Evolutionary conservation across 352 stramenopile species (phyloP), one percentile per base, ranked within the genome.

Genomic region (Phytopythium oedochilum): DNA sequence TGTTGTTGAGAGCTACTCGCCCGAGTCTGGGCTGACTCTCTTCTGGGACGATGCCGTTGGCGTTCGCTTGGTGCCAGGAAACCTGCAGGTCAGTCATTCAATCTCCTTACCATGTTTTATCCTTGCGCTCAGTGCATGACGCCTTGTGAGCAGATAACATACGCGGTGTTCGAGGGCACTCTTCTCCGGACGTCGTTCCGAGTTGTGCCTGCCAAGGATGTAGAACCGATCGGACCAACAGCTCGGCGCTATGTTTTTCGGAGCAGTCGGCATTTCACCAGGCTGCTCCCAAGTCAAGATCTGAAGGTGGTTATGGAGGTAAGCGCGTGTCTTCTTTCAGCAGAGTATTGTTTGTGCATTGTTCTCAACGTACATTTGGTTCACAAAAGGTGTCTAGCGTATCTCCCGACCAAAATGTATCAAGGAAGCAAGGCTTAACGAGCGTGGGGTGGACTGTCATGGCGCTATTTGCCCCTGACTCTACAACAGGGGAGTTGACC

Each of bases 21-120:
- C 61, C 8, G 64, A 81, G 18, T 64, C 46, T 22, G 75, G 75
- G 3, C 68, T 84, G 60, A 52, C 40, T 25, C 15, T 84, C 9
- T 67, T 77, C 42, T 86, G 75, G 73, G 75, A 86, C 60, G 83
- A 70, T 57, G 57, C 46, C 20, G 44, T 56, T 15, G 59, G 70
- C 2, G 18, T 84, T 9, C 69, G 11, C 29, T 58, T 22, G 39
- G 59, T 29, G 32, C 43, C 26, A 45, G 47, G 55, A 44, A 66
- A 57, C 28, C 9, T 86, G 3, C 70, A 82, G 70, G 75, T 83
- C 43, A 43, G 7, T 29, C 17, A 29, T 53, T 17, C 18, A 20
- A 12, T 32, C 4, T 51, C 52, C 14, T 4, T 22, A 35, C 7
- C 18, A 36, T 12, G 23, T 25, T 14, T 51, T 26, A 43, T 34